Evolutionary conservation across 768 basidiomycete genomes (phyloP).

Genomic region (Auricularia sp.): DNA sequence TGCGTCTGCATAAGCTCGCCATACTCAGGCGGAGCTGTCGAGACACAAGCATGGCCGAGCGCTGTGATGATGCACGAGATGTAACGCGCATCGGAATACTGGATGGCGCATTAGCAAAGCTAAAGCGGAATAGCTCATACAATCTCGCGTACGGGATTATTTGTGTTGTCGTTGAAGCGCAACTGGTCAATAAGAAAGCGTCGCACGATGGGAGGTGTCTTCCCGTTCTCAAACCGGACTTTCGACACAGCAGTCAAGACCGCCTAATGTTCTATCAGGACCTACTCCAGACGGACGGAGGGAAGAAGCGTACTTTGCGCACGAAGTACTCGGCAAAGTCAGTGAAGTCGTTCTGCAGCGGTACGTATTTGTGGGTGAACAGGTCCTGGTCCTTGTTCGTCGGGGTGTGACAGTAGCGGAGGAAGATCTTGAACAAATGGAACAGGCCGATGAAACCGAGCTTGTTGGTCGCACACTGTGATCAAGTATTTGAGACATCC

Average conservation of each 20-base stretch:
- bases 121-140: slow-evolving; percentile 3
- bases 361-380: slow-evolving; percentile 82
- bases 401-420: slow-evolving; percentile 83
- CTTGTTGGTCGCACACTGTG: slow-evolving; percentile 71
- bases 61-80: slow-evolving; percentile 78
- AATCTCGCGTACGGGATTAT: slow-evolving; percentile 57
- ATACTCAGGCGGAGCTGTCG: slow-evolving; percentile 65
- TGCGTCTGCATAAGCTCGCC: slow-evolving; percentile 68
- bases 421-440: slow-evolving; percentile 90
- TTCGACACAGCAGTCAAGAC: slow-evolving; percentile 75
- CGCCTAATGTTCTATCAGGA: slow-evolving; percentile 32
- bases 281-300: neutral
- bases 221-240: slow-evolving; percentile 79
- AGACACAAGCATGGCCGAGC: slow-evolving; percentile 69
- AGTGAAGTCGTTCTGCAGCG: slow-evolving; percentile 88
- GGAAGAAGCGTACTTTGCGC: slow-evolving; percentile 55
- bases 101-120: slow-evolving; percentile 6
- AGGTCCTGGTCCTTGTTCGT: slow-evolving; percentile 73
- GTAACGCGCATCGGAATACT: slow-evolving; percentile 90
- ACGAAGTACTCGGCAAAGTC: slow-evolving; percentile 91
- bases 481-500: slow-evolving; percentile 8
- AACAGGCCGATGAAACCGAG: slow-evolving; percentile 87
- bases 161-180: slow-evolving; percentile 91
- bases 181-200: slow-evolving; percentile 86
- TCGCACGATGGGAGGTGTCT: slow-evolving; percentile 75